Evolutionary conservation across 768 basidiomycete genomes (phyloP), one percentile per base, ranked within the genome.

Genomic region (Daedalea quercina): DNA sequence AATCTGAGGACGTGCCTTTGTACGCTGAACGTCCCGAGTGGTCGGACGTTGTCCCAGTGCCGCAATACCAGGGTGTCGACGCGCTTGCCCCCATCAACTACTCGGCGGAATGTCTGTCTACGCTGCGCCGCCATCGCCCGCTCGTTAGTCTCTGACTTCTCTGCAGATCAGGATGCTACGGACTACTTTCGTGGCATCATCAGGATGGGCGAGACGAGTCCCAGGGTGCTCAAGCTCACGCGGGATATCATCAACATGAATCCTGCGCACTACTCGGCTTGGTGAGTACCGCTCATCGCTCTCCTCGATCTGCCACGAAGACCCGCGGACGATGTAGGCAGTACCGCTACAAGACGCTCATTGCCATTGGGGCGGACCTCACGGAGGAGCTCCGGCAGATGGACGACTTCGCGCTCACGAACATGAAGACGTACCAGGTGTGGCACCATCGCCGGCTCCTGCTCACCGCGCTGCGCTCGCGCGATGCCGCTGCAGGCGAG

Each of bases 371-470:
- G 9, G 70, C 80, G 3, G 76, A 88, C 24, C 76, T 98, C 54
- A 31, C n/a, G n/a, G 77, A 83, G n/a, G 74, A 99, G 71, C 76
- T 97, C 1, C 70, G 69, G 48, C 74, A 95, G 31, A 94, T 96
- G 84, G 90, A 96, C 71, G 84, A 84, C 58, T 78, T 97, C 50
- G 89, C 93, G 20, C 77, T 85, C 57, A 76, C 77, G 58, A 85
- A 85, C 67, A 77, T 97, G 63, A 99, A 98, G 73, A 93, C 87
- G 9, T 98, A 98, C 69, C 96, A 99, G 73, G 94, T 98, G 23
- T 98, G 96, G 96, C 94, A 88, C 70, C 90, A 93, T 63, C 84
- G 90, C 41, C 82, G 87, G 3, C 80, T 92, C 33, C 74, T 93
- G 34, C 78, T 92, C 56, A 76, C 76, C 34, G 69, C 75, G 44